Percentiles rank a stretch among this genome's conserved stretches.
These are phyloP conservation scores for Xanthoconium separans DNA, from an alignment of 1,284 basidiomycete species.

Conservation along the genomic window DNA sequence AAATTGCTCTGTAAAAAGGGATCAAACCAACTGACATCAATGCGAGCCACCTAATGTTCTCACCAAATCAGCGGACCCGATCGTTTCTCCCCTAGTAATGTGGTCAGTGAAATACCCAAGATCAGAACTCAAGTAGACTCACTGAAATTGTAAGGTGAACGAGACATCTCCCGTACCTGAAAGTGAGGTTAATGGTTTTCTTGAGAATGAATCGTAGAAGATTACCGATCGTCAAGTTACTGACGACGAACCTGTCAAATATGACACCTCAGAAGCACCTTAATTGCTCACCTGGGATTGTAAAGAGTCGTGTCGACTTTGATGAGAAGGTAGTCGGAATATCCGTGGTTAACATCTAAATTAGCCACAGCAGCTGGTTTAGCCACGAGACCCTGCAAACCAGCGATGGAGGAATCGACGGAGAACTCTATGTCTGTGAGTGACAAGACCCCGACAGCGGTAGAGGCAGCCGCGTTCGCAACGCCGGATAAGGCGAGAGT, in stretches of 20 bases:
- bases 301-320: slow-evolving; percentile 58
- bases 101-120: background rate
- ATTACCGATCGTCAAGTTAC: slow-evolving; percentile 68
- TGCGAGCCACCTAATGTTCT: slow-evolving; percentile 17
- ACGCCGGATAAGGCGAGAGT: slow-evolving; percentile 58
- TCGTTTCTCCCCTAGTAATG: slow-evolving; percentile 43
- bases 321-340: slow-evolving; percentile 68
- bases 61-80: slow-evolving; percentile 64
- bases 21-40: slow-evolving; percentile 20
- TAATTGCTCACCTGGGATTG: slow-evolving; percentile 55
- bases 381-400: slow-evolving; percentile 67
- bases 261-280: background rate
- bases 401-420: slow-evolving; percentile 60
- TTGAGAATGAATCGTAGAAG: background rate
- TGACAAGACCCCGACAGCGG: slow-evolving; percentile 70
- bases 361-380: slow-evolving; percentile 58
- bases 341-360: slow-evolving; percentile 73
- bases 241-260: slow-evolving; percentile 28
- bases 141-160: slow-evolving; percentile 61
- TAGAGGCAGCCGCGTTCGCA: slow-evolving; percentile 62
- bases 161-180: slow-evolving; percentile 62
- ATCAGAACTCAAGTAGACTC: slow-evolving; percentile 20
- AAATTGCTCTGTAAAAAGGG: slow-evolving; percentile 43
- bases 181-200: slow-evolving; percentile 5
- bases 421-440: slow-evolving; percentile 62